phyloP scores from a whole-genome alignment of 148 eudicot genomes.

The Vaccinium darrowii region DNA sequence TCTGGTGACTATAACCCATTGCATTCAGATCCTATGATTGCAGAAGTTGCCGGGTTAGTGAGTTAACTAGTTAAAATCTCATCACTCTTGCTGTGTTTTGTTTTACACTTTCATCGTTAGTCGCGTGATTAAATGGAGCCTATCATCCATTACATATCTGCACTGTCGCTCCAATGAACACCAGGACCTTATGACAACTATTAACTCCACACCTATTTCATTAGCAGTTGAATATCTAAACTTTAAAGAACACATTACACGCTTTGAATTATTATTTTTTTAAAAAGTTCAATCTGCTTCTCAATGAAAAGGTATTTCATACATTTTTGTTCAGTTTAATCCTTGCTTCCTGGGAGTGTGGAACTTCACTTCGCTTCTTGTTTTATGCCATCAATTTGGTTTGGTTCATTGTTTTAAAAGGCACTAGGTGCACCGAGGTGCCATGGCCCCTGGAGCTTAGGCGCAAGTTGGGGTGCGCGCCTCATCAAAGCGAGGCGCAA shows the following conservation, averaged over 20 bases:
- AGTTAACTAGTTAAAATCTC: not conserved
- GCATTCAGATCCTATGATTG: constrained; percentile 84
- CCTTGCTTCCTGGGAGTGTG: not conserved
- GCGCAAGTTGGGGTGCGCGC: too few species aligned
- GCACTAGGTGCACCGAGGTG: too few species aligned
- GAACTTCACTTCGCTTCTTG: not conserved
- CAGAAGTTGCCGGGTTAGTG: constrained; percentile 73
- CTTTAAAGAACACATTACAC: not conserved
- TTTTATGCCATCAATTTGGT: not conserved
- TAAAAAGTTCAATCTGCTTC: not conserved
- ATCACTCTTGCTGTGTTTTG: not conserved
- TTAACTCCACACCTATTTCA: not conserved
- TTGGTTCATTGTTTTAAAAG: too few species aligned
- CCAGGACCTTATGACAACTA: not conserved
- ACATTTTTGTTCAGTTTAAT: not conserved
- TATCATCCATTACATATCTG: not conserved
- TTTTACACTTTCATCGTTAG: not conserved
- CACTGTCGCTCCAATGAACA: not conserved
- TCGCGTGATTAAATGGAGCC: not conserved
- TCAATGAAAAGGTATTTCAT: not conserved
- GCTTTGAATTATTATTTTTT: too few species aligned
- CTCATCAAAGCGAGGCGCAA: too few species aligned
- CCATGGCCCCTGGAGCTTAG: too few species aligned
- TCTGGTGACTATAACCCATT: constrained; percentile 97
- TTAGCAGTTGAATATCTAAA: not conserved